phyloP scores from a whole-genome alignment of 495 filamentous ascomycete species.

The Penicillium argentinense region DNA sequence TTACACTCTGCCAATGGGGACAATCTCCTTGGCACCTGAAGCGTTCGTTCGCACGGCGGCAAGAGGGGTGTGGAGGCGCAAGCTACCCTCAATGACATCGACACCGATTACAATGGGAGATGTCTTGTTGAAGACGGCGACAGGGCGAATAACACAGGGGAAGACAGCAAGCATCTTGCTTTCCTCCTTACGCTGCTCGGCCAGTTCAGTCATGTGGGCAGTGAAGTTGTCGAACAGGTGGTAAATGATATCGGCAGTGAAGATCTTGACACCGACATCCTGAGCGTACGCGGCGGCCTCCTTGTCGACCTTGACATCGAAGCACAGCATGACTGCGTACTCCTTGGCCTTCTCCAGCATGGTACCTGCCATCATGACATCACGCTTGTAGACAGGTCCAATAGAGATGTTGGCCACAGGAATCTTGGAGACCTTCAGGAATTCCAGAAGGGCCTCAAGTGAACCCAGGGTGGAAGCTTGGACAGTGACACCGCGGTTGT shows the following conservation, averaged over 20 bases:
- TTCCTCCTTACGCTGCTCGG: constrained; percentile 92
- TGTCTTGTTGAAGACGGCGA: constrained; percentile 98
- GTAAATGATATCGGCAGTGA: constrained; percentile 98
- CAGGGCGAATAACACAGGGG: constrained; percentile 84
- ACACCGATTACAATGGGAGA: constrained; percentile 94
- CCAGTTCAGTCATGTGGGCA: constrained; percentile 81
- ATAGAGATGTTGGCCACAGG: constrained; percentile 97
- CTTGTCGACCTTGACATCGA: constrained; percentile 99
- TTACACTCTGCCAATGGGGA: constrained; percentile 92
- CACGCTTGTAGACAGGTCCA: constrained; percentile 96
- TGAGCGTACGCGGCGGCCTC: constrained; percentile 90
- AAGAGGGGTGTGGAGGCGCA: constrained; percentile 84
- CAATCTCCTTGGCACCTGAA: constrained; percentile 73
- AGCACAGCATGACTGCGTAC: constrained; percentile 98
- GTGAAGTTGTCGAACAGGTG: constrained; percentile 97
- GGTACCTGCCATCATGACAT: constrained; percentile 92
- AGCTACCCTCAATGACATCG: constrained; percentile 86
- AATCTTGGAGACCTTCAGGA: constrained; percentile 91
- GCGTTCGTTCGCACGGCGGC: constrained; percentile 79
- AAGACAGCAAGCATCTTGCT: constrained; percentile 94
- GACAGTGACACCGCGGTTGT: constrained; percentile 91
- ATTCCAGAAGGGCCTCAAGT: constrained; percentile 93
- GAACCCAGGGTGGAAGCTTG: constrained; percentile 98
- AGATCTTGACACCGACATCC: constrained; percentile 95
- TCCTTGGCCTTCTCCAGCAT: constrained; percentile 98